Percentiles rank a stretch among this genome's conserved stretches.
Conservation (phyloP, 805 yeast genomes). For the Hanseniaspora singularis region DNA sequence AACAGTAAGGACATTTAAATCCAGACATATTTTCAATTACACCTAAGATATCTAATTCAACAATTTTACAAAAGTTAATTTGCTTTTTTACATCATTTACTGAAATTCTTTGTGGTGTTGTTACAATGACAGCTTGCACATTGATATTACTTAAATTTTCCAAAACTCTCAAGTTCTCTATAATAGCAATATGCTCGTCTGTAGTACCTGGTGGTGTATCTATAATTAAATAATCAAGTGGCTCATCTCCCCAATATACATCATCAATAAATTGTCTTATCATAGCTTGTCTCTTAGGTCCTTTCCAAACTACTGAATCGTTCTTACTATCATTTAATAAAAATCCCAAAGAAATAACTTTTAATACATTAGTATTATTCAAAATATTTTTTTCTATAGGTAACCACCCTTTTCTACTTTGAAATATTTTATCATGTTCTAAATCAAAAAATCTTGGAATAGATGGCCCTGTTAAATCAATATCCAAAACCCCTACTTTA, state of each 20-base stretch:
- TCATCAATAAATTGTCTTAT: slow-evolving; percentile 83
- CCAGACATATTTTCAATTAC: slow-evolving; percentile 95
- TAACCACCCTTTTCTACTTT: slow-evolving; percentile 77
- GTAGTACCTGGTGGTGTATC: slow-evolving; percentile 99
- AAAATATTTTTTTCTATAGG: slow-evolving; percentile 52
- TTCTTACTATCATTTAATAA: slow-evolving; percentile 63
- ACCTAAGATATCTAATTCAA: slow-evolving; percentile 67
- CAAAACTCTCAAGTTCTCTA: slow-evolving; percentile 61
- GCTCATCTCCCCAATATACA: slow-evolving; percentile 75
- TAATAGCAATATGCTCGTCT: slow-evolving; percentile 94
- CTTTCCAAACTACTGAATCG: slow-evolving; percentile 93
- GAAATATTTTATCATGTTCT: slow-evolving; percentile 68
- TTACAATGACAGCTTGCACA: slow-evolving; percentile 73
- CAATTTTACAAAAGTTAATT: slow-evolving; percentile 81
- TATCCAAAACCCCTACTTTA: slow-evolving; percentile 88
- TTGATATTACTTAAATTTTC: slow-evolving; percentile 11
- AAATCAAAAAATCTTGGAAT: slow-evolving; percentile 92
- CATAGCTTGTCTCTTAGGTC: slow-evolving; percentile 98
- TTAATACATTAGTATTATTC: slow-evolving; percentile 16
- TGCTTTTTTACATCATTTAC: slow-evolving; percentile 91
- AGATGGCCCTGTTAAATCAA: slow-evolving; percentile 94
- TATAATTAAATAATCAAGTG: slow-evolving; percentile 56
- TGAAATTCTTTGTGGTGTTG: slow-evolving; percentile 91
- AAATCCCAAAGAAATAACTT: slow-evolving; percentile 82
- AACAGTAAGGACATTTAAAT: slow-evolving; percentile 85